Evolutionary conservation across 345 rosid genomes (phyloP), one percentile per base, ranked within the genome.

Genomic region (Bruguiera gymnorhiza): DNA sequence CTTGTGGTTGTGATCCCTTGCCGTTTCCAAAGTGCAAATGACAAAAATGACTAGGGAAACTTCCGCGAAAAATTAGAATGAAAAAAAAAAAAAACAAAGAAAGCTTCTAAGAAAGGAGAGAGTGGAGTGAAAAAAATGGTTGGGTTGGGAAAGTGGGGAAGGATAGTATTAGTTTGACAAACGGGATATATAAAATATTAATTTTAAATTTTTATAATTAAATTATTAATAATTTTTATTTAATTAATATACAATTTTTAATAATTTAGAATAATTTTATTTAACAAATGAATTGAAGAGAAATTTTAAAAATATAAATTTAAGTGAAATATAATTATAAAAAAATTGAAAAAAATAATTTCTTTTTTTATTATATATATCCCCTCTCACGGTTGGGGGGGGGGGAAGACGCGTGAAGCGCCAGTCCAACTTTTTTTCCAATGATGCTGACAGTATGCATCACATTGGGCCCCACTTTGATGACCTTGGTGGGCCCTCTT

Each of bases 361-460:
- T 24, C 1, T 24, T 27, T 27, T 27, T 27, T 27, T 27, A 1
- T 27, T 27, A 27, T 2, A 27, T 27, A 27, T 27, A 27, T 70
- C 59, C 61, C 68, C 50, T 5, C 50, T 0, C 0, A 9, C 46
- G 3, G 5, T 3, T 3, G 3, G 23, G 0, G 0, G 23, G 23
- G 24, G 27, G 30, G 59, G 60, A 56, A 23, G 60, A 56, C 9
- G 60, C 60, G 7, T 3, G 60, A 15, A 18, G 43, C 66, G 34
- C 52, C 65, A 27, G 50, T 13, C 63, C 63, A 68, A 43, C 39
- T 68, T 6, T 3, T 39, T 63, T 26, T 16, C 63, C 24, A 24
- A 27, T 8, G 71, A 68, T 58, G 64, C 6, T 55, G 64, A 58
- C 57, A 68, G 23, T 58, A 55, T 34, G 59, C 19, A 39, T 43